Evolutionary conservation across 257 asterid species (phyloP).

Genomic region (Solanum tarijense): DNA sequence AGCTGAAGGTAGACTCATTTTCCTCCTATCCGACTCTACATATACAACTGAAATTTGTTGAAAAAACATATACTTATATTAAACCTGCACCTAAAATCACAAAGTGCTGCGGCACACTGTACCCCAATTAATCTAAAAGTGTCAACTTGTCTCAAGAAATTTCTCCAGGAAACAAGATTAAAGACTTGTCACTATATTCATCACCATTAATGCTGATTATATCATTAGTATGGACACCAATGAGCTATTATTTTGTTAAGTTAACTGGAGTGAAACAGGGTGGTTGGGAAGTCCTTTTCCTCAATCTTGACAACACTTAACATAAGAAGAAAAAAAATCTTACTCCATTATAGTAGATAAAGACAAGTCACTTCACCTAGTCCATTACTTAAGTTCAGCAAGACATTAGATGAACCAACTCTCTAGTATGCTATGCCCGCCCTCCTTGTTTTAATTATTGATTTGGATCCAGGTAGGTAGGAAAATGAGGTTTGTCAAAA

Average conservation of each 20-base stretch:
- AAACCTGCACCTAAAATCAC: not conserved
- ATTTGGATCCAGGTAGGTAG: not conserved
- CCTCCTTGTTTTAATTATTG: not conserved
- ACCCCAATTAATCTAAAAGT: not conserved
- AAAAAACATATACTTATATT: no score
- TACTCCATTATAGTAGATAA: not conserved
- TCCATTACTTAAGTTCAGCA: not conserved
- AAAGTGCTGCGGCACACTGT: not conserved
- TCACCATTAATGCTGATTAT: not conserved
- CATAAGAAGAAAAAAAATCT: not conserved
- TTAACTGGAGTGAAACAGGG: not conserved
- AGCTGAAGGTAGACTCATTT: not conserved
- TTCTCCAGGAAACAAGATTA: not conserved
- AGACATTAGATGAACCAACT: not conserved
- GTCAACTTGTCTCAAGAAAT: not conserved
- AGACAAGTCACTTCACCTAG: not conserved
- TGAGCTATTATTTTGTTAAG: not conserved
- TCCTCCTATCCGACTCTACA: not conserved
- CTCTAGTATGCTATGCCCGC: not conserved
- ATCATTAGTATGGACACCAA: not conserved
- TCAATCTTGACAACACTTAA: not conserved
- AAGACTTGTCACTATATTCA: not conserved
- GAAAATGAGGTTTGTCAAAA: not conserved
- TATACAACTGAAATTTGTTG: not conserved
- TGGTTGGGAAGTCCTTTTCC: not conserved